Evolutionary conservation across 257 asterid species (phyloP).

Genomic region (Leonotis leonurus): DNA sequence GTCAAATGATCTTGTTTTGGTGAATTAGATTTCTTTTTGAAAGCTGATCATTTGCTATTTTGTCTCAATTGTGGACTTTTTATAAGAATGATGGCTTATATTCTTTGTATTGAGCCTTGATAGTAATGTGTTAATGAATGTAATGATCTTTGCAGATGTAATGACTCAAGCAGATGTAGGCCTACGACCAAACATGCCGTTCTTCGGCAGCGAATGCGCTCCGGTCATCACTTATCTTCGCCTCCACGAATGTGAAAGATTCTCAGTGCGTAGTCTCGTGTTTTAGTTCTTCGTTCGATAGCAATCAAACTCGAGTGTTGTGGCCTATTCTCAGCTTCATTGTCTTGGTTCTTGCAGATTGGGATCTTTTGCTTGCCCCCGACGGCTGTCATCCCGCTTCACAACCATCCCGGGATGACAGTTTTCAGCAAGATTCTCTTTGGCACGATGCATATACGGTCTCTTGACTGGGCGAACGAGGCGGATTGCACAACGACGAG

Average conservation of each 20-base stretch:
- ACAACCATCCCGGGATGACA: conserved; percentile 94
- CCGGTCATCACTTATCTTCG: conserved; percentile 57
- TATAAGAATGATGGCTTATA: background rate
- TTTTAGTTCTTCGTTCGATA: background rate
- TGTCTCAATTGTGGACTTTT: no score
- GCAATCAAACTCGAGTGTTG: background rate
- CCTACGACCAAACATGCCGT: conserved; percentile 48
- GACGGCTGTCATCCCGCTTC: conserved; percentile 77
- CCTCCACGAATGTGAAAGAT: conserved; percentile 62
- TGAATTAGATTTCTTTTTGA: background rate
- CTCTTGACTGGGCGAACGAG: conserved; percentile 58
- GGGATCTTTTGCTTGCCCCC: conserved; percentile 95
- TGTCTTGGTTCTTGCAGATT: conserved; percentile 33
- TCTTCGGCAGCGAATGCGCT: conserved; percentile 38
- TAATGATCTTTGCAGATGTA: conserved; percentile 38
- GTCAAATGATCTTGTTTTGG: background rate
- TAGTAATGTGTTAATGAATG: background rate
- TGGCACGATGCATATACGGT: conserved; percentile 78
- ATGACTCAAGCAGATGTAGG: conserved; percentile 59
- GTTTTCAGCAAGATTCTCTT: conserved; percentile 88
- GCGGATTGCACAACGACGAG: conserved; percentile 18
- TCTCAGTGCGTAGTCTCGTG: conserved; percentile 51
- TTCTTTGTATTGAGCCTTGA: background rate
- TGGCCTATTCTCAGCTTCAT: background rate
- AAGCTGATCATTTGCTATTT: background rate